Evolutionary conservation across 2,329 filamentous ascomycete species (phyloP).

Genomic region (Colletotrichum tropicicola): DNA sequence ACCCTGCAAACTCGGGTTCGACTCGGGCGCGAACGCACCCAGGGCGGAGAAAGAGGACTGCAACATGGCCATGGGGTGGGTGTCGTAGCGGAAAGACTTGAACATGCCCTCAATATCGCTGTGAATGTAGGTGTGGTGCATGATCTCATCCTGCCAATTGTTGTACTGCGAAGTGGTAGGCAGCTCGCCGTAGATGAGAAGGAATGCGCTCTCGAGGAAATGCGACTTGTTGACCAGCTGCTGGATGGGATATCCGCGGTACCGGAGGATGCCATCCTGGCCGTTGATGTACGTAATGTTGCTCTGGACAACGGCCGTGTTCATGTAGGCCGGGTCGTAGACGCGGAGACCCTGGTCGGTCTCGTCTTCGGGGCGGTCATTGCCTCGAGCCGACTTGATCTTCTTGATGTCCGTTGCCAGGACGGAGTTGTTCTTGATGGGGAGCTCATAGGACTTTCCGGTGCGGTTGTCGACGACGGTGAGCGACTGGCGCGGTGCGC

Average conservation of each 20-base stretch:
- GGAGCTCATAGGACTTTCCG: slow-evolving; percentile 55
- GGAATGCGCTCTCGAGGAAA: slow-evolving; percentile 58
- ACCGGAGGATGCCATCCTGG: slow-evolving; percentile 58
- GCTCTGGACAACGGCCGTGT: slow-evolving; percentile 59
- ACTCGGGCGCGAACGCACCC: slow-evolving; percentile 58
- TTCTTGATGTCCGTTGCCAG: slow-evolving; percentile 60
- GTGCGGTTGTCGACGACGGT: slow-evolving; percentile 60
- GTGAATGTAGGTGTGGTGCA: slow-evolving; percentile 60
- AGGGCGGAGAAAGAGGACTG: slow-evolving; percentile 58
- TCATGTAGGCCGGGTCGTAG: slow-evolving; percentile 62
- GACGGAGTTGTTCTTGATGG: slow-evolving; percentile 59
- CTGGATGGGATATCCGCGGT: slow-evolving; percentile 61
- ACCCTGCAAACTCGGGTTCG: slow-evolving; percentile 58
- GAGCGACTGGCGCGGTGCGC: slow-evolving; percentile 40
- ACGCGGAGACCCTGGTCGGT: slow-evolving; percentile 58
- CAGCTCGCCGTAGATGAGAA: slow-evolving; percentile 61
- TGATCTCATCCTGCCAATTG: slow-evolving; percentile 56
- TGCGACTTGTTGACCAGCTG: slow-evolving; percentile 58
- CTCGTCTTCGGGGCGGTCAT: slow-evolving; percentile 54
- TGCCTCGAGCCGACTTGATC: slow-evolving; percentile 48
- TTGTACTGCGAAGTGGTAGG: slow-evolving; percentile 51
- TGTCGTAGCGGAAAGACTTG: slow-evolving; percentile 60
- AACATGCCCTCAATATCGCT: slow-evolving; percentile 59
- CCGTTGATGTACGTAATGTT: slow-evolving; percentile 63
- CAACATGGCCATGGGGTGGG: slow-evolving; percentile 62